A percentile compares a stretch with the other conserved stretches of the same genome.
These are phyloP conservation scores for Penicillium argentinense DNA, from an alignment of 495 filamentous ascomycete species.

Conservation along the genomic window DNA sequence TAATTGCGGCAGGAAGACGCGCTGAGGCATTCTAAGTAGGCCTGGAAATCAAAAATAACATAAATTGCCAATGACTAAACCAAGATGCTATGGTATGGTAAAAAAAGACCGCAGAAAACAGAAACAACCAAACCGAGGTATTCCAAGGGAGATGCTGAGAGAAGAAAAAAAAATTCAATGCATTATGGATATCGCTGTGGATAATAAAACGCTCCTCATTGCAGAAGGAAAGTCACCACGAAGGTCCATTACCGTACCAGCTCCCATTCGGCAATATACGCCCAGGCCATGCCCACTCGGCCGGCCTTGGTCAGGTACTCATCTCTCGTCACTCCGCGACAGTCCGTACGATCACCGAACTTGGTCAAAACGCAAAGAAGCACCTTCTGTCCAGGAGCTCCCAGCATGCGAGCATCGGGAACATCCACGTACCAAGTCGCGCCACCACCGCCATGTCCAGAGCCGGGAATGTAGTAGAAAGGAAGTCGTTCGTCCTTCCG, in stretches of 20 bases:
- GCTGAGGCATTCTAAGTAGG: background rate
- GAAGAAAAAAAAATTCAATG: background rate
- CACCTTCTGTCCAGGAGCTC: constrained; percentile 65
- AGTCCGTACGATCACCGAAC: constrained; percentile 60
- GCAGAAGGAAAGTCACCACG: background rate
- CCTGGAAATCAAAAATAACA: background rate
- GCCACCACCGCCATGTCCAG: constrained; percentile 58
- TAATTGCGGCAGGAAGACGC: background rate
- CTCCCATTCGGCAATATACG: constrained; percentile 67
- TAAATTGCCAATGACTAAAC: background rate
- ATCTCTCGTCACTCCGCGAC: constrained; percentile 63
- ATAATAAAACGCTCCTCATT: background rate
- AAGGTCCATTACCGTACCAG: constrained; percentile 42
- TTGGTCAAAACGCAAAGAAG: constrained; percentile 60
- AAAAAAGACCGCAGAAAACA: too few species aligned
- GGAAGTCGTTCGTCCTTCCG: constrained; percentile 64
- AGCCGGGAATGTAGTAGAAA: constrained; percentile 44
- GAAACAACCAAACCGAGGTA: too few species aligned
- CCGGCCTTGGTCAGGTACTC: constrained; percentile 64
- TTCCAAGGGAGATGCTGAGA: too few species aligned
- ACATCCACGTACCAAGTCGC: constrained; percentile 77
- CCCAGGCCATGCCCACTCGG: constrained; percentile 59
- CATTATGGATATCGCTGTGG: background rate
- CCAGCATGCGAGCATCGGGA: constrained; percentile 57
- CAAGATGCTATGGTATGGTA: too few species aligned